phyloP scores from a whole-genome alignment of 192 early-diverging fungal species.

The Gryganskiella cystojenkinii region DNA sequence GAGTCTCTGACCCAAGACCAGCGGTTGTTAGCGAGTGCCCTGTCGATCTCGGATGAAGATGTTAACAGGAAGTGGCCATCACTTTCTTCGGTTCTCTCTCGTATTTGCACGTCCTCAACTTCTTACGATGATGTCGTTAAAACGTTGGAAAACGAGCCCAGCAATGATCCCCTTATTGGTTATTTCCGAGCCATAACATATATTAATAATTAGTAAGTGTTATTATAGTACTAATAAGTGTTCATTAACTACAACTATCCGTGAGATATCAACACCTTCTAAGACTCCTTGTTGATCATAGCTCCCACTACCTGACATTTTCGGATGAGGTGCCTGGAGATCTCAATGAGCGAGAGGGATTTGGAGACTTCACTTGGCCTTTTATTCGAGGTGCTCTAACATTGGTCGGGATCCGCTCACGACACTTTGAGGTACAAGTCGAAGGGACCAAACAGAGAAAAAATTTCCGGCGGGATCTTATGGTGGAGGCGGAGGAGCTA shows the following conservation, averaged over 20 bases:
- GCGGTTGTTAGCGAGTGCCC: neutral
- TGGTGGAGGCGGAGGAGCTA: constrained; percentile 5
- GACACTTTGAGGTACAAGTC: constrained; percentile 4
- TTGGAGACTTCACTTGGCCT: constrained; percentile 6
- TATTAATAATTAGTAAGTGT: constrained; percentile 5
- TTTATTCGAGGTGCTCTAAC: constrained; percentile 6
- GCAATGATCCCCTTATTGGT: neutral
- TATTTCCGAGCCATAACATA: neutral
- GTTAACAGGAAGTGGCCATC: constrained; percentile 5
- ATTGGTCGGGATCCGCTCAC: neutral
- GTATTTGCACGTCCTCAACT: neutral
- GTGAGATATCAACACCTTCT: neutral
- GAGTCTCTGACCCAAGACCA: neutral
- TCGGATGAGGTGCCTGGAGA: neutral
- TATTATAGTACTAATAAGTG: neutral
- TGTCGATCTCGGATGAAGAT: neutral
- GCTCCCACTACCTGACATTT: constrained; percentile 4
- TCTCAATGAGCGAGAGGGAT: constrained; percentile 1
- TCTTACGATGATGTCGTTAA: neutral
- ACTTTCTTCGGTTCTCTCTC: constrained; percentile 4
- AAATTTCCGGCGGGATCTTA: constrained; percentile 9
- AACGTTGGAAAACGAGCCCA: neutral
- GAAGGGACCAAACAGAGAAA: constrained; percentile 11
- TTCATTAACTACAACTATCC: neutral
- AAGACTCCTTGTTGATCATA: neutral